These are phyloP conservation scores for Ceratobasidium sp. DNA, from an alignment of 1,284 basidiomycete species.

Conservation along the genomic window DNA sequence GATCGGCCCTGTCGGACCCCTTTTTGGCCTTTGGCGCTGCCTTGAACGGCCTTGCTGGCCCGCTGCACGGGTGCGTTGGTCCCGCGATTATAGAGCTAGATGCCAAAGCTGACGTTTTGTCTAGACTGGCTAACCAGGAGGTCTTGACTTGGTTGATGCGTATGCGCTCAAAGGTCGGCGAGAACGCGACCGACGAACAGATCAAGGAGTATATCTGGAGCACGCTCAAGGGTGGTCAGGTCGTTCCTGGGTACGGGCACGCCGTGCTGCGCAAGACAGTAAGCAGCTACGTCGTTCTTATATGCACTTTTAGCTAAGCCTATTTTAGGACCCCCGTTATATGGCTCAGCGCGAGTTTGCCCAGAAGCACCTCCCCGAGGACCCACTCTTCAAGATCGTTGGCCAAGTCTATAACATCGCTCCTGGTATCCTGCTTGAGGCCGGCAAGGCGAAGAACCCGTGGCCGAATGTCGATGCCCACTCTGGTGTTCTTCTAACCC, in stretches of 20 bases:
- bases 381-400: constrained; percentile 94
- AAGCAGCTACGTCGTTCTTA: constrained; percentile 43
- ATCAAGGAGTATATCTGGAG: constrained; percentile 95
- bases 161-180: constrained; percentile 89
- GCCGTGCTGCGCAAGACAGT: constrained; percentile 94
- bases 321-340: constrained; percentile 87
- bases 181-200: constrained; percentile 83
- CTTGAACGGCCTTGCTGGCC: constrained; percentile 96
- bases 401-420: constrained; percentile 94
- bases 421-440: constrained; percentile 92
- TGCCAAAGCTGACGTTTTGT: background rate
- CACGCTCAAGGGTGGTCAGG: constrained; percentile 90
- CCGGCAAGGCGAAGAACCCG: constrained; percentile 94
- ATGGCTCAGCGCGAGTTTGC: constrained; percentile 96
- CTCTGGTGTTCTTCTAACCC: constrained; percentile 93
- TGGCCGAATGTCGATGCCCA: constrained; percentile 98
- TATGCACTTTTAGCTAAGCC: background rate
- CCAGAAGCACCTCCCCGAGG: constrained; percentile 86
- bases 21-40: constrained; percentile 96
- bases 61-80: constrained; percentile 80
- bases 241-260: constrained; percentile 96
- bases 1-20: constrained; percentile 97
- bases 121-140: constrained; percentile 92
- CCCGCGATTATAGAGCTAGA: background rate
- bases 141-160: constrained; percentile 90